Conservation (phyloP, 1,284 basidiomycete genomes). For the Taiwanofungus camphoratus region DNA sequence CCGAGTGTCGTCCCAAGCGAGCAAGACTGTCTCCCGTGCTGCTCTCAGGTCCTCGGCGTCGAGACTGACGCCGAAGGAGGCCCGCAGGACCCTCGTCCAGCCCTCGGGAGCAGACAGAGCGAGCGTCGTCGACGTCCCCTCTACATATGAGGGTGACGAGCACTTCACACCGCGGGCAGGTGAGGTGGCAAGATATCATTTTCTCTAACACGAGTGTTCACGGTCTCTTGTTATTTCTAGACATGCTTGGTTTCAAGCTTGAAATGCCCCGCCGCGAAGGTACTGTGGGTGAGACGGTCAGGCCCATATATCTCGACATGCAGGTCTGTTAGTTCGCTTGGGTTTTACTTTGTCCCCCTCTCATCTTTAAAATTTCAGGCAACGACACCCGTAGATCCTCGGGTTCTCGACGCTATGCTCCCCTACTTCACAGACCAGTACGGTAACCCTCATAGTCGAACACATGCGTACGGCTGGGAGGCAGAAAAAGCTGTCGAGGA, state of each 20-base stretch:
- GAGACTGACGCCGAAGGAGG: conserved; percentile 16
- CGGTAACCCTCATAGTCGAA: conserved; percentile 97
- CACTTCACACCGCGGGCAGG: conserved; percentile 71
- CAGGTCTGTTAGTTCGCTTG: conserved; percentile 48
- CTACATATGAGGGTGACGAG: conserved; percentile 63
- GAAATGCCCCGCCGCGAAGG: conserved; percentile 64
- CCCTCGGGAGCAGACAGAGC: conserved; percentile 76
- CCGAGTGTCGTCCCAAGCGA: conserved; percentile 43
- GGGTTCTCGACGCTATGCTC: conserved; percentile 96
- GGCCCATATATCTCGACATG: conserved; percentile 95
- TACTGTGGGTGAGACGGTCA: conserved; percentile 54
- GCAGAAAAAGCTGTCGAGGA: conserved; percentile 92
- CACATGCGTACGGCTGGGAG: conserved; percentile 99
- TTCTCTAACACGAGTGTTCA: neutral
- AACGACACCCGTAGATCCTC: conserved; percentile 96
- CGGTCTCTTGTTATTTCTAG: conserved; percentile 41
- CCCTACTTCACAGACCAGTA: conserved; percentile 95
- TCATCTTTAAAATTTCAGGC: conserved; percentile 47
- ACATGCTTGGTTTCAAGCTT: conserved; percentile 89
- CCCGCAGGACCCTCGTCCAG: conserved; percentile 54
- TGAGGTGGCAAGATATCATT: conserved; percentile 25
- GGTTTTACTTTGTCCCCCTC: neutral
- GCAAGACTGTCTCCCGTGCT: conserved; percentile 33
- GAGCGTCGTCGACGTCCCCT: conserved; percentile 72
- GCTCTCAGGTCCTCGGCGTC: conserved; percentile 20